These are phyloP conservation scores for Sutorius australiensis DNA, from an alignment of 768 basidiomycete species.

Conservation along the genomic window DNA sequence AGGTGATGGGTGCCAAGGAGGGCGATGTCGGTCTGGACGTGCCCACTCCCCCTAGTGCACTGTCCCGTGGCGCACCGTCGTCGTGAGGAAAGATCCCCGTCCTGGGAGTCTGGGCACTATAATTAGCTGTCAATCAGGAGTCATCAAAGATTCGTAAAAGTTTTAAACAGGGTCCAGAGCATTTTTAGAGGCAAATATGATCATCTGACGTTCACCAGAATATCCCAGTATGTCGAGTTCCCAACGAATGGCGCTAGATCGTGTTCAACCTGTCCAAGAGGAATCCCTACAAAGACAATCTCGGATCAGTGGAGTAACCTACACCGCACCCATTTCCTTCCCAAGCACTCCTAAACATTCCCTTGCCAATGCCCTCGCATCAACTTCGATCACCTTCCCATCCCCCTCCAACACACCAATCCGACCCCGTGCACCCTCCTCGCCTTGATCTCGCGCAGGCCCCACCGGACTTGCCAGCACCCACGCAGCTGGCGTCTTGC, in stretches of 20 bases:
- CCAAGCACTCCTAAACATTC: conserved; percentile 69
- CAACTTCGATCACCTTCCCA: conserved; percentile 44
- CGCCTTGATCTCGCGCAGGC: conserved; percentile 13
- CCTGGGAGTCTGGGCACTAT: background rate
- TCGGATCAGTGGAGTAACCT: background rate
- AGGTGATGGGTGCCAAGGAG: conserved; percentile 54
- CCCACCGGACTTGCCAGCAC: conserved; percentile 28
- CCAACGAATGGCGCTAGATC: background rate
- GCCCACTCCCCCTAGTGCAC: conserved; percentile 25
- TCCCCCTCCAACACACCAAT: conserved; percentile 20
- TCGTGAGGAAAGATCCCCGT: background rate
- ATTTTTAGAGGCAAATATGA: background rate
- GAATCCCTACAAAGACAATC: background rate
- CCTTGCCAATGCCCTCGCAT: conserved; percentile 63
- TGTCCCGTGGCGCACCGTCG: background rate
- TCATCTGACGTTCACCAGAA: background rate
- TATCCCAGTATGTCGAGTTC: background rate
- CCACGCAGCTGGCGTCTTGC: conserved; percentile 68
- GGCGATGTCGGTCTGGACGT: conserved; percentile 41
- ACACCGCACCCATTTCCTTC: conserved; percentile 62
- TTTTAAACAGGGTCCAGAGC: background rate
- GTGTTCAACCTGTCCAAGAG: background rate
- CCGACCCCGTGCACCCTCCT: conserved; percentile 10
- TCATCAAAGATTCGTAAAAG: background rate
- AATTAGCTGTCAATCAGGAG: background rate